Conservation (phyloP, 179 eudicot genomes). For the Beta macrorhiza region DNA sequence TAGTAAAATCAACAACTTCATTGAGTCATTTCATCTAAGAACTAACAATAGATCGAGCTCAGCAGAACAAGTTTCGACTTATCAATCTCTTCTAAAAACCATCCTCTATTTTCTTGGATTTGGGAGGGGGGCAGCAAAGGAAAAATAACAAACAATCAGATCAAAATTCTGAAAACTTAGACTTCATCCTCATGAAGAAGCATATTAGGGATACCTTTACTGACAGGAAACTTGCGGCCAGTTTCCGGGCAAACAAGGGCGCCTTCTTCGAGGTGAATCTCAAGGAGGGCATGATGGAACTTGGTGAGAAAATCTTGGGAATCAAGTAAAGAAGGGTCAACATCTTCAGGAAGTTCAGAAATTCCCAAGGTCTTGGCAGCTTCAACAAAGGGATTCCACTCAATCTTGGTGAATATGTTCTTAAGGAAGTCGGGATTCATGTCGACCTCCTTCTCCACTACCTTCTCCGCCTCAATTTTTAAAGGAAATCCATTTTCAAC, state of each 20-base stretch:
- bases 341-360: slow-evolving; percentile 61
- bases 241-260: slow-evolving; percentile 86
- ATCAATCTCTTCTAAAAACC: not conserved
- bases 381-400: slow-evolving; percentile 61
- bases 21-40: not conserved
- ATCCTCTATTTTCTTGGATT: too few relatives aligned
- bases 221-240: slow-evolving; percentile 65
- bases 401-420: slow-evolving; percentile 60
- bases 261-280: slow-evolving; percentile 81
- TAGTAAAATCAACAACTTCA: not conserved
- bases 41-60: not conserved
- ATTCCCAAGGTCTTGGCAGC: slow-evolving; percentile 65
- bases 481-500: slow-evolving; percentile 70
- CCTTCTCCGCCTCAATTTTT: slow-evolving; percentile 52
- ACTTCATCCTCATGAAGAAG: slow-evolving; percentile 86
- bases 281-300: slow-evolving; percentile 22
- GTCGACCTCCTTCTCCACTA: slow-evolving; percentile 57
- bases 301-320: slow-evolving; percentile 57
- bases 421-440: slow-evolving; percentile 59
- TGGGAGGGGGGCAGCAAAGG: not conserved
- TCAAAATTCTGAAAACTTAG: slow-evolving; percentile 24
- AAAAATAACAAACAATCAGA: not conserved
- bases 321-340: slow-evolving; percentile 52
- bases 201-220: slow-evolving; percentile 84
- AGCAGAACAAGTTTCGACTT: not conserved